Conservation (phyloP, 73 alveolate genomes). For the Paramecium tetraurelia region DNA sequence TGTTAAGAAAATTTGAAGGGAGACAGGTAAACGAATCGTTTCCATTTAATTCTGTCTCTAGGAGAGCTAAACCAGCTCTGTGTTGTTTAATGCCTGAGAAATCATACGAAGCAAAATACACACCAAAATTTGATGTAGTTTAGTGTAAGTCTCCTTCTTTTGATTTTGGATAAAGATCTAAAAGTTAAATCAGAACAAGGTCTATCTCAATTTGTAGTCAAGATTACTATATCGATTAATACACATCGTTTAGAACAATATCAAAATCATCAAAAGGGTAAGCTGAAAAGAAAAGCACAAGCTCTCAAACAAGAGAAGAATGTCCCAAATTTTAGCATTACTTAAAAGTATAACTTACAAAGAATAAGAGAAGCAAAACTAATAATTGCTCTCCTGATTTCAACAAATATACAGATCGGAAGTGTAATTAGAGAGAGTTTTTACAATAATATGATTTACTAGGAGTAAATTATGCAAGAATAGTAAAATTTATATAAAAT, state of each 20-base stretch:
- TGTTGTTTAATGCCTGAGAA: neutral
- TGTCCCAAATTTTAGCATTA: neutral
- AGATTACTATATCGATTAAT: neutral
- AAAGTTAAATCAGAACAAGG: neutral
- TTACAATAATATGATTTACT: neutral
- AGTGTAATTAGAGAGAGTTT: neutral
- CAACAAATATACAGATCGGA: neutral
- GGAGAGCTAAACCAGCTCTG: neutral
- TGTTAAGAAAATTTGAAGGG: neutral
- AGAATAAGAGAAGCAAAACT: neutral
- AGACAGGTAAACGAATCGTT: neutral
- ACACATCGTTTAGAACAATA: neutral
- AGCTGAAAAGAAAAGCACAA: neutral
- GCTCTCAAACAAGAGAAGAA: neutral
- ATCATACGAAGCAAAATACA: constrained; percentile 25
- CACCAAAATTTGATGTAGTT: constrained; percentile 4
- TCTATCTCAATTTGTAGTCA: neutral
- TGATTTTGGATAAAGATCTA: neutral
- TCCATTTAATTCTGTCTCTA: neutral
- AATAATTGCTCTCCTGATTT: neutral
- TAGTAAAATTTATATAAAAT: neutral
- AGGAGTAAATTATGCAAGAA: constrained; percentile 8
- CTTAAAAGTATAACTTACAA: neutral
- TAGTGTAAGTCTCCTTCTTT: neutral
- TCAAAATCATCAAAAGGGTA: neutral